Percentiles rank a stretch among this genome's conserved stretches.
These are phyloP conservation scores for Magnolia kwangsiensis DNA, from an alignment of 164 flowering plant genomes.

Conservation along the genomic window DNA sequence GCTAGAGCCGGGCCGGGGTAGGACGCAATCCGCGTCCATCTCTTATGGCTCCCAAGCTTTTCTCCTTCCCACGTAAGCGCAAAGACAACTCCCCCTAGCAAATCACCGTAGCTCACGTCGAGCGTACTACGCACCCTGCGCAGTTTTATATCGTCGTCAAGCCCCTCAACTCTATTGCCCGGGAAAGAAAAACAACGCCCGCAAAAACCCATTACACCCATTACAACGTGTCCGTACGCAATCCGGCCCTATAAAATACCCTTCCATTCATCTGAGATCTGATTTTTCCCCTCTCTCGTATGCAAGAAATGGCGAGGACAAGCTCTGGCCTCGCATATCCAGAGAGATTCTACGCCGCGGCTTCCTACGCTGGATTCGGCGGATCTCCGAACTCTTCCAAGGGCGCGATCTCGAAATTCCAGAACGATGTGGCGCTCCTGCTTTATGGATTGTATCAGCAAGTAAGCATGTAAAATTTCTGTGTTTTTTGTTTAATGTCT, in stretches of 20 bases:
- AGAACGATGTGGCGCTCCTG: constrained; percentile 70
- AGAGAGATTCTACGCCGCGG: constrained; percentile 93
- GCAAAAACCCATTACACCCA: neutral
- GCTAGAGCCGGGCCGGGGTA: no score
- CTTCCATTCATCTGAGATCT: neutral
- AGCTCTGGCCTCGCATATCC: constrained; percentile 90
- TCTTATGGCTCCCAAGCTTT: no score
- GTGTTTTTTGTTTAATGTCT: neutral
- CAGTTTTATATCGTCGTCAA: neutral
- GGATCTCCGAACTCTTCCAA: constrained; percentile 47
- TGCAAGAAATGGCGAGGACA: constrained; percentile 62
- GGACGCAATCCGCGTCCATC: no score
- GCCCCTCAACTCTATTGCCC: neutral
- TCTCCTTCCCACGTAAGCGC: no score
- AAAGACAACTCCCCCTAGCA: no score
- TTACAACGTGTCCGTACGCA: neutral
- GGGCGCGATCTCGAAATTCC: constrained; percentile 59
- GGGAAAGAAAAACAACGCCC: neutral
- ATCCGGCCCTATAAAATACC: neutral
- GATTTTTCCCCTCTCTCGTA: neutral
- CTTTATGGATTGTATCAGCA: constrained; percentile 91
- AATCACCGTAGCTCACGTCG: neutral
- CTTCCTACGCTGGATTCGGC: constrained; percentile 82
- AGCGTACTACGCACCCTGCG: neutral
- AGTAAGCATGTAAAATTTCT: constrained; percentile 28